Evolutionary conservation across 257 asterid genomes (phyloP).

Genomic region (Nicotiana obtusifolia): DNA sequence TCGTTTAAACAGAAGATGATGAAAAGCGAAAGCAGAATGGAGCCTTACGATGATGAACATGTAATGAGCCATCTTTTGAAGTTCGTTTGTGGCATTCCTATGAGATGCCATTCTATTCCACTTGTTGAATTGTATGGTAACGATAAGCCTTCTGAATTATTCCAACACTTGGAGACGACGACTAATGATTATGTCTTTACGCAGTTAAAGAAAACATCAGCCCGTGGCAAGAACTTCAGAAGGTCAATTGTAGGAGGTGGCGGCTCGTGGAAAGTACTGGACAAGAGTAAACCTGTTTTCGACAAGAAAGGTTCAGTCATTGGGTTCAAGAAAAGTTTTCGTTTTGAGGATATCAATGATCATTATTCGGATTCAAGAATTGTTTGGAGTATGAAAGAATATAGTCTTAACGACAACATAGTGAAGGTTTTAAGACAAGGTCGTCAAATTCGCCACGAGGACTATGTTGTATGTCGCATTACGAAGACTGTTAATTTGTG

Average conservation of each 20-base stretch:
- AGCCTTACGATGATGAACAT: neutral
- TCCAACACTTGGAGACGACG: neutral
- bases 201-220: neutral
- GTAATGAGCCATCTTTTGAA: neutral
- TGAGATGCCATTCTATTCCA: neutral
- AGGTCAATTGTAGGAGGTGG: neutral
- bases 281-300: neutral
- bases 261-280: neutral
- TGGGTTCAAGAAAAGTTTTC: neutral
- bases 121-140: neutral
- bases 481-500: neutral
- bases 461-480: neutral
- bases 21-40: neutral
- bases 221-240: neutral
- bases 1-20: neutral
- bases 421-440: neutral
- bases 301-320: neutral
- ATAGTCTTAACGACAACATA: neutral
- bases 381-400: neutral
- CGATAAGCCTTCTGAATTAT: neutral
- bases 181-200: neutral
- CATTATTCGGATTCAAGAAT: no score
- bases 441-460: neutral
- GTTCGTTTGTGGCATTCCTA: neutral
- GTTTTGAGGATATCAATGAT: neutral